Evolutionary conservation across 2,329 filamentous ascomycete species (phyloP).

Genomic region (Calonectria pseudoreteaudii): DNA sequence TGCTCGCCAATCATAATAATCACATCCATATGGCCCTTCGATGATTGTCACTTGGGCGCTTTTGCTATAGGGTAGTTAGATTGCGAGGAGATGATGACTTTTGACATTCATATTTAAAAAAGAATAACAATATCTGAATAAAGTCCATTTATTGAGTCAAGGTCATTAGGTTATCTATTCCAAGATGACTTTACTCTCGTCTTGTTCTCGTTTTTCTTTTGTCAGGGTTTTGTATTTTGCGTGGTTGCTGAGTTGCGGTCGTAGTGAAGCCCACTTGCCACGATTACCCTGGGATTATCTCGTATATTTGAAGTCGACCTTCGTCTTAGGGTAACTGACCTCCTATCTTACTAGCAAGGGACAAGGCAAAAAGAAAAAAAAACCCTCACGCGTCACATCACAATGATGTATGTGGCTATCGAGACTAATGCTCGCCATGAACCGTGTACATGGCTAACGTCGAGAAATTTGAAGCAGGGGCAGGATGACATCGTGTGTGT

Average conservation of each 20-base stretch:
- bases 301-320: neutral
- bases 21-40: neutral
- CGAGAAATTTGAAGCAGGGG: neutral
- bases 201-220: neutral
- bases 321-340: neutral
- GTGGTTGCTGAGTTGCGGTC: neutral
- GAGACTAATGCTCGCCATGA: neutral
- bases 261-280: neutral
- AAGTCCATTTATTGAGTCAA: neutral
- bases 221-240: neutral
- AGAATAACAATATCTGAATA: neutral
- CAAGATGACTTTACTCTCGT: too few relatives aligned
- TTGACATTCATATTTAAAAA: neutral
- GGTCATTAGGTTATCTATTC: neutral
- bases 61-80: neutral
- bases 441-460: neutral
- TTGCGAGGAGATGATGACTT: neutral
- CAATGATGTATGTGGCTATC: neutral
- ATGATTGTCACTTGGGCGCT: neutral
- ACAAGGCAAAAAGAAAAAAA: too few relatives aligned
- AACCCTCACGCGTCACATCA: neutral
- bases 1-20: neutral
- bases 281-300: neutral
- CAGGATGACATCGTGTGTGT: neutral
- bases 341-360: neutral